Percentiles rank a stretch among this genome's conserved stretches.
Evolutionary conservation across 169 alveolate genomes (phyloP).

Genomic region (Eimeria zaria): DNA sequence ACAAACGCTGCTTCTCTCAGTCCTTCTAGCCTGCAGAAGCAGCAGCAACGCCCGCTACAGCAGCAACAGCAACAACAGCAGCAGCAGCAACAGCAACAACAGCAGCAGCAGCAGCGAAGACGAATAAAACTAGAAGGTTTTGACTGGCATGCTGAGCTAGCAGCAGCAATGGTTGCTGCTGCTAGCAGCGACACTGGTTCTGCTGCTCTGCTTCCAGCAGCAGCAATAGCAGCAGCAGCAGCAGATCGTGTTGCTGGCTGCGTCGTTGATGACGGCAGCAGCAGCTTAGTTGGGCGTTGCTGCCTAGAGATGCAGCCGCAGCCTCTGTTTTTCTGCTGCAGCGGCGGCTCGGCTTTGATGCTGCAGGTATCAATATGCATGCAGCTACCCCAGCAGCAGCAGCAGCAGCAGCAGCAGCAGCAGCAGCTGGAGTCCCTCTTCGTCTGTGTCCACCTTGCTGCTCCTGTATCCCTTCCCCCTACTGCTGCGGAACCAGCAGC

Average conservation of each 20-base stretch:
- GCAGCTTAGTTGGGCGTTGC: conserved; percentile 56
- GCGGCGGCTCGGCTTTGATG: conserved; percentile 14
- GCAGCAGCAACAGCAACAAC: conserved; percentile 1
- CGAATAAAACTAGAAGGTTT: not conserved
- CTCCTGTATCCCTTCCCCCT: not conserved
- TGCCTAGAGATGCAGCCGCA: conserved; percentile 56
- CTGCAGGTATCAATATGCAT: conserved; percentile 49
- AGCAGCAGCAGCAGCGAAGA: conserved; percentile 11
- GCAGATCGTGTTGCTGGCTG: conserved; percentile 62
- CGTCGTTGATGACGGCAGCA: conserved; percentile 41
- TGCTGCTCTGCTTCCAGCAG: conserved; percentile 52
- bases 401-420: conserved; percentile 66
- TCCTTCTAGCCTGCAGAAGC: conserved; percentile 10
- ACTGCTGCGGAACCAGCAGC: conserved; percentile 11
- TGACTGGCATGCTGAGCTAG: conserved; percentile 24
- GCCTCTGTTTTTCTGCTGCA: conserved; percentile 37
- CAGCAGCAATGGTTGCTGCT: conserved; percentile 67
- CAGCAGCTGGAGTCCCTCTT: conserved; percentile 54
- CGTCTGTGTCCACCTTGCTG: conserved; percentile 19
- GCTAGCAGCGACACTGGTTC: conserved; percentile 51
- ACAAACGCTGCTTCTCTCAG: not conserved
- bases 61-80: not conserved
- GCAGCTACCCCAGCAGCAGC: conserved; percentile 59
- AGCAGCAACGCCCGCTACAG: not conserved
- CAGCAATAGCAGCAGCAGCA: conserved; percentile 42